These are phyloP conservation scores for Aphanoascus verrucosus DNA, from an alignment of 2,329 filamentous ascomycete species.

Conservation along the genomic window DNA sequence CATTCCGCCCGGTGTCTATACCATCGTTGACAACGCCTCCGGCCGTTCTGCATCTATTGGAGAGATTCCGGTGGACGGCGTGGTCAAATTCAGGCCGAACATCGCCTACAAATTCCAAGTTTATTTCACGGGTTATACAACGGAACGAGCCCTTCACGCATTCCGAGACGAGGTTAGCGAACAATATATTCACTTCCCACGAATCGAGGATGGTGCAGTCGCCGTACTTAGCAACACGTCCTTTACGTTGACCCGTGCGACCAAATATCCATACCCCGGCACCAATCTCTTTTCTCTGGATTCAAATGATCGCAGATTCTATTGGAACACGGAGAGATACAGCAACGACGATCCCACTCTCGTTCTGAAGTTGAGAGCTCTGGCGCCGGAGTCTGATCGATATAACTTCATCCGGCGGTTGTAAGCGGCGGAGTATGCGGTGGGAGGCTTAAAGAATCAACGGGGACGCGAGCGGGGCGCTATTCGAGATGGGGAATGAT, in stretches of 20 bases:
- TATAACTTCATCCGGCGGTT: neutral
- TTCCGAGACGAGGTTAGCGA: neutral
- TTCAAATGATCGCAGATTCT: neutral
- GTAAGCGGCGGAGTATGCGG: too few species aligned
- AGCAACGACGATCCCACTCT: neutral
- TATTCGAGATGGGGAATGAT: too few species aligned
- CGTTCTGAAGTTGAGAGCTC: neutral
- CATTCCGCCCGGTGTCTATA: neutral
- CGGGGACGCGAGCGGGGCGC: too few species aligned
- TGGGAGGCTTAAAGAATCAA: too few species aligned
- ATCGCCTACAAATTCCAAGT: neutral
- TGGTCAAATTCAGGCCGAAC: neutral
- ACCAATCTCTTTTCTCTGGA: neutral
- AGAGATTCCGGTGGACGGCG: constrained; percentile 1
- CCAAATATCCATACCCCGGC: neutral
- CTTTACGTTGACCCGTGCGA: neutral
- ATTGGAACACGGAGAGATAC: neutral
- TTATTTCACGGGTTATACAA: neutral
- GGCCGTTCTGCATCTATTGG: neutral
- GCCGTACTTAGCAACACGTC: neutral
- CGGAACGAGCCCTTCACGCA: neutral
- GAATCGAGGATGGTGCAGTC: neutral
- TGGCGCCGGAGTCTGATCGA: neutral
- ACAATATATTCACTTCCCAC: neutral
- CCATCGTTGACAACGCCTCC: neutral